Percentiles rank a stretch among this genome's conserved stretches.
Conservation (phyloP, 2,329 filamentous ascomycete genomes). For the Venturia asperata region DNA sequence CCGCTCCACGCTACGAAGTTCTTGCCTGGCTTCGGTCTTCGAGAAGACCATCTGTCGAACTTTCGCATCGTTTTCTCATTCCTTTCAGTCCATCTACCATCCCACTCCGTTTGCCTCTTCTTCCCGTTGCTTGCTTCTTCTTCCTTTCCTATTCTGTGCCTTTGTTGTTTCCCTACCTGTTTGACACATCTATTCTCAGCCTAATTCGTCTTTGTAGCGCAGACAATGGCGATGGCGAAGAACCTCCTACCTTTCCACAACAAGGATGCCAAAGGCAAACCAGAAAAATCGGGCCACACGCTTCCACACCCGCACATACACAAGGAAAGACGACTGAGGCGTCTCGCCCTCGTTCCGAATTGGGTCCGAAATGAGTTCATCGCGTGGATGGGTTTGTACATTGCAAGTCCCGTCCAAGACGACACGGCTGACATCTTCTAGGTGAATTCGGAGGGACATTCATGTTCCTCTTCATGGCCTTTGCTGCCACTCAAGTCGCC, state of each 20-base stretch:
- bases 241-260: slow-evolving; percentile 12
- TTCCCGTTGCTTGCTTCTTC: not conserved
- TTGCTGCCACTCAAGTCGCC: slow-evolving; percentile 20
- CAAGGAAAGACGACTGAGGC: slow-evolving; percentile 16
- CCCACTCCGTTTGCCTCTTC: not conserved
- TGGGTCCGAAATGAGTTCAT: slow-evolving; percentile 19
- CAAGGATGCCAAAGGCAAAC: not conserved
- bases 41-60: not conserved
- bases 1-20: not conserved
- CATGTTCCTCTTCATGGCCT: slow-evolving; percentile 21
- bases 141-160: not conserved
- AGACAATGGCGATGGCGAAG: not conserved
- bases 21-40: not conserved
- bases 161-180: not conserved
- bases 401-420: not conserved
- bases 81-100: too few relatives aligned
- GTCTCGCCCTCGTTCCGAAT: slow-evolving; percentile 14
- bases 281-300: not conserved
- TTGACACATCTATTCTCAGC: not conserved
- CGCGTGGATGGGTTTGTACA: slow-evolving; percentile 9
- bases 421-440: not conserved
- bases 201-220: not conserved
- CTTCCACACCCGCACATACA: not conserved
- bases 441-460: slow-evolving; percentile 21
- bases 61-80: not conserved